These are phyloP conservation scores for Hericium alpestre DNA, from an alignment of 768 basidiomycete species.

Conservation along the genomic window DNA sequence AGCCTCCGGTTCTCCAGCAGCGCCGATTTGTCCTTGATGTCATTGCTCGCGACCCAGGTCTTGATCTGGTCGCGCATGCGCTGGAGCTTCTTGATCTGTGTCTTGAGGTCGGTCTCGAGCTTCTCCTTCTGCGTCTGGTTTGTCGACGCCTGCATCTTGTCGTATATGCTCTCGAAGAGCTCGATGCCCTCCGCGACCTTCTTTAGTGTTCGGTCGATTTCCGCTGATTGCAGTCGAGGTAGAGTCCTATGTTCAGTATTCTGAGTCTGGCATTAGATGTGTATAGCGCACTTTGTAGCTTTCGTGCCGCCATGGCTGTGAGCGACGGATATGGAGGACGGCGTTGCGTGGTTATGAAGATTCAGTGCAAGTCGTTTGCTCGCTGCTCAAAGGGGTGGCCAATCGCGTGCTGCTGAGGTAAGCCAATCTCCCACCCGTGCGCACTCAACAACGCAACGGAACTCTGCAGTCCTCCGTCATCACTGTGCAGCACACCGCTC, in stretches of 20 bases:
- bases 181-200: conserved; percentile 94
- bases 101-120: conserved; percentile 88
- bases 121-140: conserved; percentile 99
- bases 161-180: conserved; percentile 90
- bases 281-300: conserved; percentile 64
- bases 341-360: not conserved
- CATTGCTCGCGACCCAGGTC: conserved; percentile 94
- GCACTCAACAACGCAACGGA: not conserved
- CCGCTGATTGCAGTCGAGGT: conserved; percentile 45
- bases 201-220: conserved; percentile 98
- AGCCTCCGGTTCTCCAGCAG: conserved; percentile 89
- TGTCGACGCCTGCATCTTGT: conserved; percentile 93
- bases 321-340: conserved; percentile 8
- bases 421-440: not conserved
- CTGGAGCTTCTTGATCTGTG: conserved; percentile 95
- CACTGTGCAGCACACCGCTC: too few relatives aligned
- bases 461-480: too few relatives aligned
- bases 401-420: conserved; percentile 1
- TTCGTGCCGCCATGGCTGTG: conserved; percentile 73
- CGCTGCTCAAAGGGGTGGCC: not conserved
- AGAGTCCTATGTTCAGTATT: not conserved
- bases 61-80: conserved; percentile 80
- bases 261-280: not conserved
- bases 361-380: not conserved
- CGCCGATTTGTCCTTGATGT: conserved; percentile 96